phyloP scores from a whole-genome alignment of 345 rosid genomes.

The Brassica napus region Da-Ae NC_063434.1:28782001-28782500 shows the following conservation, averaged over 20 bases:
- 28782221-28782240: conserved; percentile 14
- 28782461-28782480: too few relatives aligned
- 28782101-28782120: conserved; percentile 79
- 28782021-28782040: conserved; percentile 47
- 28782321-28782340: background rate
- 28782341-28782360: background rate
- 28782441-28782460: too few relatives aligned
- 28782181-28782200: conserved; percentile 35
- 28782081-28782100: conserved; percentile 37
- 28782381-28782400: too few relatives aligned
- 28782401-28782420: too few relatives aligned
- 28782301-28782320: too few relatives aligned
- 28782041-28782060: conserved; percentile 32
- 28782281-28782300: background rate
- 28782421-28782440: too few relatives aligned
- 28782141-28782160: conserved; percentile 84
- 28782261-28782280: background rate
- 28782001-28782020: conserved; percentile 63
- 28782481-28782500: too few relatives aligned
- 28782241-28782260: background rate
- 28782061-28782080: conserved; percentile 1
- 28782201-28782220: conserved; percentile 27
- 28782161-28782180: conserved; percentile 77
- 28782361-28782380: background rate
- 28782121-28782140: conserved; percentile 95